Percentiles rank a stretch among this genome's conserved stretches.
These are phyloP conservation scores for Colletotrichum sp. DNA, from an alignment of 2,329 filamentous ascomycete species.

Conservation along the genomic window DNA sequence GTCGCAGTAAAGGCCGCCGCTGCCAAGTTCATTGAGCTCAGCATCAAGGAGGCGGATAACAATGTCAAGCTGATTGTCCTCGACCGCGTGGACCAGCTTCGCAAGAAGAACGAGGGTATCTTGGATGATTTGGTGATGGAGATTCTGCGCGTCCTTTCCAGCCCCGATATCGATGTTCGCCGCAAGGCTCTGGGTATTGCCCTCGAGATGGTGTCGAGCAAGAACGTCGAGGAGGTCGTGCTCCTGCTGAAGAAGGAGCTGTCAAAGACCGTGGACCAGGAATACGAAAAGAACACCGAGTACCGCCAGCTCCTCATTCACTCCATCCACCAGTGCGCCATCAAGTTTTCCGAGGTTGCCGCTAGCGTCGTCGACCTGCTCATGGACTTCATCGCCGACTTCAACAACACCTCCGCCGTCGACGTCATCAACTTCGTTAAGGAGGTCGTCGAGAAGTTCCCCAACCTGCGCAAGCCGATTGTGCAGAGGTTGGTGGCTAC, in stretches of 20 bases:
- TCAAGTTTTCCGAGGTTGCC: conserved; percentile 98
- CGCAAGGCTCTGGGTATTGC: conserved; percentile 89
- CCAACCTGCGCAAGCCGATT: conserved; percentile 84
- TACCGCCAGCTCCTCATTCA: conserved; percentile 96
- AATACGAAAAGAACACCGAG: conserved; percentile 97
- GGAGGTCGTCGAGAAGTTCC: conserved; percentile 98
- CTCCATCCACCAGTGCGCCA: conserved; percentile 96
- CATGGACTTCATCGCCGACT: conserved; percentile 99
- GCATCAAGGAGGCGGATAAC: conserved; percentile 97
- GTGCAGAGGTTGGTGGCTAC: conserved; percentile 89
- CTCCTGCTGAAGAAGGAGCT: conserved; percentile 97
- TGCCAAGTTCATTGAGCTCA: conserved; percentile 93
- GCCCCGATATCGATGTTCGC: conserved; percentile 93
- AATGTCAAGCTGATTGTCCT: conserved; percentile 99
- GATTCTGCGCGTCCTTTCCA: conserved; percentile 91
- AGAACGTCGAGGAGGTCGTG: conserved; percentile 98
- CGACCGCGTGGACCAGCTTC: conserved; percentile 87
- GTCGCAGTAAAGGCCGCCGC: conserved; percentile 98
- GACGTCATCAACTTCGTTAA: conserved; percentile 99
- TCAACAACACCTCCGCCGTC: conserved; percentile 95
- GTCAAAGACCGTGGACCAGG: conserved; percentile 95
- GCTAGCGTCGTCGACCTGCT: conserved; percentile 94
- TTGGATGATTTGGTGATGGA: conserved; percentile 97
- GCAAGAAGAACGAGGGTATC: conserved; percentile 87
- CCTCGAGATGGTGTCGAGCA: conserved; percentile 97